These are phyloP conservation scores for Phytophthora citrophthora DNA, from an alignment of 352 stramenopile genomes.

Conservation along the genomic window DNA sequence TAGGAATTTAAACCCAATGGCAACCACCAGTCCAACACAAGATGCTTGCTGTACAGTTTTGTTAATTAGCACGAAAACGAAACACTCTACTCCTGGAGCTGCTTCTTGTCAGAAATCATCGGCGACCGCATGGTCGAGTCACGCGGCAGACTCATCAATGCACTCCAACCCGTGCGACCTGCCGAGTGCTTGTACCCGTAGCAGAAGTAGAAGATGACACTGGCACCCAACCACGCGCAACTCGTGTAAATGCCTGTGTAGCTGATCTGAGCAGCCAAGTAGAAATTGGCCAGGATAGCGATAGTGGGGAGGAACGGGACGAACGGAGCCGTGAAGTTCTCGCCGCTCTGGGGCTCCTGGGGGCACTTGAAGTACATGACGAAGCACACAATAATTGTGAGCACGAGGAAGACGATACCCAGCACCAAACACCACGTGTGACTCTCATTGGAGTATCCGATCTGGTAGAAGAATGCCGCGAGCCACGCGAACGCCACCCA, in stretches of 20 bases:
- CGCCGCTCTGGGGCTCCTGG: slow-evolving; percentile 54
- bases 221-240: slow-evolving; percentile 61
- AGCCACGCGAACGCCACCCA: slow-evolving; percentile 48
- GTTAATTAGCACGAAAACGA: slow-evolving; percentile 7
- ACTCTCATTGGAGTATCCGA: slow-evolving; percentile 46
- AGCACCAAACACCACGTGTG: slow-evolving; percentile 40
- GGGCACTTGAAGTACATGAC: slow-evolving; percentile 66
- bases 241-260: slow-evolving; percentile 57
- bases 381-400: slow-evolving; percentile 38
- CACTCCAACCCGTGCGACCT: slow-evolving; percentile 64
- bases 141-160: slow-evolving; percentile 57
- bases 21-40: too few species aligned
- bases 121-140: slow-evolving; percentile 56
- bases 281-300: slow-evolving; percentile 69
- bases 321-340: slow-evolving; percentile 68
- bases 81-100: slow-evolving; percentile 32
- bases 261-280: slow-evolving; percentile 67
- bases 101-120: slow-evolving; percentile 58
- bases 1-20: too few species aligned
- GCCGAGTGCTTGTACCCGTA: slow-evolving; percentile 80
- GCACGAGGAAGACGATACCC: slow-evolving; percentile 57
- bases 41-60: neutral
- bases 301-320: slow-evolving; percentile 69
- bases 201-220: slow-evolving; percentile 77
- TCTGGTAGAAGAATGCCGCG: slow-evolving; percentile 74